Evolutionary conservation across 2,329 filamentous ascomycete species (phyloP).

Genomic region (Cercospora sesami): DNA sequence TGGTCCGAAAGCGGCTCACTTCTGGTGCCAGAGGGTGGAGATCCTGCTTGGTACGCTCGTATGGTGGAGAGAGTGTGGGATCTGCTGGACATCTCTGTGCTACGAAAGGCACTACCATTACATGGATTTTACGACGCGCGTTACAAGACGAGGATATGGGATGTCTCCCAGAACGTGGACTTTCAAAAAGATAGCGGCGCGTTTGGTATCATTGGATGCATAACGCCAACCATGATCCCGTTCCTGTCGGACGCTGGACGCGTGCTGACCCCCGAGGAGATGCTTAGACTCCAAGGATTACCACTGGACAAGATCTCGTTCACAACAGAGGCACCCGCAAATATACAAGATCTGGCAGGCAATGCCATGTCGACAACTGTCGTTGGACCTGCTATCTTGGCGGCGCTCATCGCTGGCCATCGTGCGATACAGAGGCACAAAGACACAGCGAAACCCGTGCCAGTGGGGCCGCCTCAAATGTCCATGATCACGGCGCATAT

Average conservation of each 20-base stretch:
- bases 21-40: slow-evolving; percentile 57
- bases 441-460: background rate
- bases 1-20: slow-evolving; percentile 59
- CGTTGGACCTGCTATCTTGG: slow-evolving; percentile 63
- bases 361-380: slow-evolving; percentile 80
- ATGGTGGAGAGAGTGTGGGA: slow-evolving; percentile 65
- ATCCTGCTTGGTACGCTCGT: slow-evolving; percentile 51
- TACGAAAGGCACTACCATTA: slow-evolving; percentile 48
- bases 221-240: slow-evolving; percentile 65
- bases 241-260: slow-evolving; percentile 63
- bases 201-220: slow-evolving; percentile 63
- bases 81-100: slow-evolving; percentile 59
- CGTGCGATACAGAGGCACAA: background rate
- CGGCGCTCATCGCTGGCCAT: slow-evolving; percentile 55
- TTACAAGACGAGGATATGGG: slow-evolving; percentile 58
- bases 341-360: slow-evolving; percentile 70
- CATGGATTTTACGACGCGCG: slow-evolving; percentile 56
- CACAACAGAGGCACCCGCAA: slow-evolving; percentile 56
- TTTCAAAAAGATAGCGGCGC: slow-evolving; percentile 51
- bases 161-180: slow-evolving; percentile 74
- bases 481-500: background rate
- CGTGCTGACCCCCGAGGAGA: slow-evolving; percentile 62
- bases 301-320: slow-evolving; percentile 63
- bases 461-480: background rate
- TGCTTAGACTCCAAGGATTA: slow-evolving; percentile 67